A percentile compares a stretch with the other conserved stretches of the same genome.
phyloP scores from a whole-genome alignment of 306 rosid species.

The Styphnolobium japonicum region DNA sequence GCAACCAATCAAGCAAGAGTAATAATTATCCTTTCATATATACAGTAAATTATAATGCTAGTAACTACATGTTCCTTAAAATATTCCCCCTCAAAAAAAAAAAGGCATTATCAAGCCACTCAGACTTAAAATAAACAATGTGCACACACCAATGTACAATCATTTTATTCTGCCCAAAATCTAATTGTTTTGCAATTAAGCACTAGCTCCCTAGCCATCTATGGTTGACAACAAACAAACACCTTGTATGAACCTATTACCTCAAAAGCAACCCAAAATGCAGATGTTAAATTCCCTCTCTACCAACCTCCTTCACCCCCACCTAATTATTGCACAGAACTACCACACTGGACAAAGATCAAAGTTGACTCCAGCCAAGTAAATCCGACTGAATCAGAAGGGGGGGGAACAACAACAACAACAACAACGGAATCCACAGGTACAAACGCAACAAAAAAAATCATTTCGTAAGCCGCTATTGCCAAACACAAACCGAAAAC shows the following conservation, averaged over 20 bases:
- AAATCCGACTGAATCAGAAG: conserved; percentile 14
- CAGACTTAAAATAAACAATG: not conserved
- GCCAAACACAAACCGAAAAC: not conserved
- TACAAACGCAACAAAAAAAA: not conserved
- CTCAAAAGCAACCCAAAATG: conserved; percentile 7
- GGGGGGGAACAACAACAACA: not conserved
- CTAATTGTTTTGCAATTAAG: not conserved
- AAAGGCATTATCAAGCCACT: conserved; percentile 10
- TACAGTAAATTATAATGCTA: not conserved
- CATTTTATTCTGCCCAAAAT: not conserved
- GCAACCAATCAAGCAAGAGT: conserved; percentile 24
- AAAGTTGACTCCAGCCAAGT: not conserved
- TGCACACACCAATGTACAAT: not conserved
- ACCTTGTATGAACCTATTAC: not conserved
- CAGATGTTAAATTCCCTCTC: not conserved
- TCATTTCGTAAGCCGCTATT: not conserved
- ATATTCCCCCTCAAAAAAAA: not conserved
- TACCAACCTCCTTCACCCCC: not conserved
- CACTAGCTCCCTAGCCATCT: not conserved
- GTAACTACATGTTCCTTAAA: not conserved
- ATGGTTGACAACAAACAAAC: not conserved
- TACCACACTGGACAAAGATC: not conserved
- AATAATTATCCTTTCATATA: conserved; percentile 6
- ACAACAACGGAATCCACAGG: not conserved
- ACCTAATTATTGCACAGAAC: not conserved